These are phyloP conservation scores for Cucumis melo DNA, from an alignment of 306 rosid genomes.

Conservation along the genomic window DNA sequence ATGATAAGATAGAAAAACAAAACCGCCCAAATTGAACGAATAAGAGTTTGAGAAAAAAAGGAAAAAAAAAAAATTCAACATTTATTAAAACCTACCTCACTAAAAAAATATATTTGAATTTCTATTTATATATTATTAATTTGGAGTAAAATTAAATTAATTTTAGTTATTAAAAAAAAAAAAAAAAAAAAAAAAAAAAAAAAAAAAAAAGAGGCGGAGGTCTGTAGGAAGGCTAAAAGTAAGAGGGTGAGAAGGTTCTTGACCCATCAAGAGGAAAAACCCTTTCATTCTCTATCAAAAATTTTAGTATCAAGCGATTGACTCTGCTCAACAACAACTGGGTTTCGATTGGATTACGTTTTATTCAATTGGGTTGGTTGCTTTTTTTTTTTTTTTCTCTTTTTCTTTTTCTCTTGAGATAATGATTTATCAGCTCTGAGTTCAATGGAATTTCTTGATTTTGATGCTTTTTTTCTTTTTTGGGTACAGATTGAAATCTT, in stretches of 20 bases:
- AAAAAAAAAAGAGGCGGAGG: neutral
- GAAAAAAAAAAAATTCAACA: neutral
- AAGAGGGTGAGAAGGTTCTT: neutral
- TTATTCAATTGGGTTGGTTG: neutral
- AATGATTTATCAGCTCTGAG: neutral
- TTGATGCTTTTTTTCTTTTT: neutral
- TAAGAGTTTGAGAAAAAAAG: neutral
- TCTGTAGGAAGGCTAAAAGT: conserved; percentile 2
- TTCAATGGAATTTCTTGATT: neutral
- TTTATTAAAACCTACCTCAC: neutral
- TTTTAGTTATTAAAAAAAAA: too few species aligned
- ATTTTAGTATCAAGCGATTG: conserved; percentile 13
- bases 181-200: too few species aligned
- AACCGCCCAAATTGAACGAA: conserved; percentile 9
- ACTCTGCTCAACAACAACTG: neutral
- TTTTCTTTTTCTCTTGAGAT: too few species aligned
- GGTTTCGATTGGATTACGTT: neutral
- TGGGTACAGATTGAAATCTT: neutral
- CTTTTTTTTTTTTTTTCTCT: neutral
- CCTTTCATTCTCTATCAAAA: conserved; percentile 7
- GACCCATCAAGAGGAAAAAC: conserved; percentile 7
- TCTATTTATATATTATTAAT: neutral
- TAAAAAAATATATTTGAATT: too few species aligned
- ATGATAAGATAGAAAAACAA: conserved; percentile 1
- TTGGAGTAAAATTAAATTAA: neutral